These are phyloP conservation scores for Candida ulmi DNA, from an alignment of 805 yeast genomes.

Conservation along the genomic window DNA sequence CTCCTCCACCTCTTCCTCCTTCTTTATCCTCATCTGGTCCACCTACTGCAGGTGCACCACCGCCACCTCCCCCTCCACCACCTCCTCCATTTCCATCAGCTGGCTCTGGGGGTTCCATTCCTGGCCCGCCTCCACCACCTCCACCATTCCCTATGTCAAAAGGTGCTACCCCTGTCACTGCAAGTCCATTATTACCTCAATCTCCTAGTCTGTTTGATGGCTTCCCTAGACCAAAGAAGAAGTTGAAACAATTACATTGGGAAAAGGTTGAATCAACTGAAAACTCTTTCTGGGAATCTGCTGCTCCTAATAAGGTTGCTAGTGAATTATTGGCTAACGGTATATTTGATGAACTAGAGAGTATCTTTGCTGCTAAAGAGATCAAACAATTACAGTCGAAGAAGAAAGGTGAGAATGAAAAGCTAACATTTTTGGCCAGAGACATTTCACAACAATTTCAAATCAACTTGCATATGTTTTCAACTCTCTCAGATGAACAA, in stretches of 20 bases:
- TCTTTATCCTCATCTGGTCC: too few species aligned
- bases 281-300: constrained; percentile 59
- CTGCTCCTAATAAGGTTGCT: constrained; percentile 39
- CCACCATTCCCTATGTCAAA: constrained; percentile 14
- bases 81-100: not conserved
- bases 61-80: constrained; percentile 8
- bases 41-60: constrained; percentile 3
- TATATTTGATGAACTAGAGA: constrained; percentile 59
- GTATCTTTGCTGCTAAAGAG: constrained; percentile 48
- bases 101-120: constrained; percentile 18
- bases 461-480: constrained; percentile 65
- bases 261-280: constrained; percentile 58
- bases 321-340: constrained; percentile 52
- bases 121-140: constrained; percentile 22
- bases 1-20: constrained; percentile 25
- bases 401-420: constrained; percentile 40
- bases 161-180: constrained; percentile 15
- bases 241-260: constrained; percentile 79
- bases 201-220: constrained; percentile 21
- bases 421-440: constrained; percentile 54
- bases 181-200: constrained; percentile 23
- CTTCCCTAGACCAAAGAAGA: constrained; percentile 46
- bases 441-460: constrained; percentile 78
- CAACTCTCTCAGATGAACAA: constrained; percentile 45
- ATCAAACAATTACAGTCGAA: constrained; percentile 23